Evolutionary conservation across 768 basidiomycete genomes (phyloP).

Genomic region (Termitomyces sp.): DNA sequence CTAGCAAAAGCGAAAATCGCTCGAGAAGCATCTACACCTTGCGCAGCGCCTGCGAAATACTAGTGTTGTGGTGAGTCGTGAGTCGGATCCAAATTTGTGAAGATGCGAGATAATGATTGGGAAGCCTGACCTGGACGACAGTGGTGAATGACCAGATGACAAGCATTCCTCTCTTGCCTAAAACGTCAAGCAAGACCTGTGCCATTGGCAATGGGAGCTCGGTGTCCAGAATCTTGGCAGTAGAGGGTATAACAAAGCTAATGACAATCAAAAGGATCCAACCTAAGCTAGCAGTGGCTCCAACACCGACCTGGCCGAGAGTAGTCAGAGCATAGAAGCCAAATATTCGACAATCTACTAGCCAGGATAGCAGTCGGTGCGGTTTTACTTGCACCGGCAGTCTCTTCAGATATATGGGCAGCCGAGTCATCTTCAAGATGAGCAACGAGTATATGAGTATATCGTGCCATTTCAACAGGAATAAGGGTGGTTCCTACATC

Average conservation of each 20-base stretch:
- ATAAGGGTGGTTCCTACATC: conserved; percentile 44
- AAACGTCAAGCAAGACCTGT: conserved; percentile 60
- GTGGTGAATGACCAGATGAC: conserved; percentile 70
- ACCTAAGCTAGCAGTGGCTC: background rate
- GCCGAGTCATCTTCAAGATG: conserved; percentile 62
- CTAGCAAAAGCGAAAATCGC: conserved; percentile 4
- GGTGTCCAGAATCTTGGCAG: conserved; percentile 45
- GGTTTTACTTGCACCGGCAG: conserved; percentile 56
- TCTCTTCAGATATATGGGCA: conserved; percentile 73
- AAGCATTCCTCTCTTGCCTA: conserved; percentile 72
- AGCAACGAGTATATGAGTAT: conserved; percentile 3
- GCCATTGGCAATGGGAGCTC: conserved; percentile 66
- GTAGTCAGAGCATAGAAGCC: background rate
- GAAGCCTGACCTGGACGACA: conserved; percentile 39
- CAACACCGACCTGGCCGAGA: background rate
- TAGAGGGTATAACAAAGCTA: conserved; percentile 3
- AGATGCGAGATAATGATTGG: background rate
- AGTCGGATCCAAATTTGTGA: background rate
- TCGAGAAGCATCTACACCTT: conserved; percentile 3
- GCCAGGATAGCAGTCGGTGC: conserved; percentile 63
- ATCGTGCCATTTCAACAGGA: background rate
- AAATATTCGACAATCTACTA: background rate
- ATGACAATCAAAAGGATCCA: conserved; percentile 1
- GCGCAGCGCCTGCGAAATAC: conserved; percentile 1
- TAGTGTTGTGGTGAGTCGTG: background rate